A percentile compares a stretch with the other conserved stretches of the same genome.
These are phyloP conservation scores for Erodium texanum DNA, from an alignment of 441 rosid genomes.

Conservation along the genomic window DNA sequence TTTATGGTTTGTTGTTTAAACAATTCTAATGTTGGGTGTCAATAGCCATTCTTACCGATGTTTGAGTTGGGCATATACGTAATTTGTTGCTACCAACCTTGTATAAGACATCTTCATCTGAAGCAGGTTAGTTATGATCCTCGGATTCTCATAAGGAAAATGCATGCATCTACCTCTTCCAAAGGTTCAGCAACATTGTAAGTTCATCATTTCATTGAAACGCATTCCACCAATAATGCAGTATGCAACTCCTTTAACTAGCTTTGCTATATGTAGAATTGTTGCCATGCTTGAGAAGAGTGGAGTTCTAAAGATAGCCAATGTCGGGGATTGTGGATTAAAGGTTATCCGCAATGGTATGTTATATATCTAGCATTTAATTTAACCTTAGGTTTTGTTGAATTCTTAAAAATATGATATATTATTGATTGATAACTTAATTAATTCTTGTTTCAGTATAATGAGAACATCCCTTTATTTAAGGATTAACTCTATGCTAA, in stretches of 20 bases:
- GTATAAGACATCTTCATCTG: slow-evolving; percentile 10
- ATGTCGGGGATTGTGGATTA: slow-evolving; percentile 87
- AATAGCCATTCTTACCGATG: background rate
- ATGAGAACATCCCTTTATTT: too few species aligned
- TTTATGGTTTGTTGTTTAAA: background rate
- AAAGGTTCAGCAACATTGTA: slow-evolving; percentile 86
- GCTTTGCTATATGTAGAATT: slow-evolving; percentile 34
- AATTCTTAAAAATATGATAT: too few species aligned
- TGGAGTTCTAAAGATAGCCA: slow-evolving; percentile 66
- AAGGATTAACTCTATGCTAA: too few species aligned
- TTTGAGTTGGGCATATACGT: background rate
- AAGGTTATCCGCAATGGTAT: slow-evolving; percentile 45
- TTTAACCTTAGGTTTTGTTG: background rate
- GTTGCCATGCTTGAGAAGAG: slow-evolving; percentile 73
- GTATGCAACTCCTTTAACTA: background rate
- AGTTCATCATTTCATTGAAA: slow-evolving; percentile 19
- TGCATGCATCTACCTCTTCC: slow-evolving; percentile 68
- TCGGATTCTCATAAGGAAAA: slow-evolving; percentile 64
- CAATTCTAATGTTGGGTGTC: background rate
- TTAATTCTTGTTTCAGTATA: too few species aligned
- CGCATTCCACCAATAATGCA: background rate
- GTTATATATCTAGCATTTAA: background rate
- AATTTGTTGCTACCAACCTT: slow-evolving; percentile 9
- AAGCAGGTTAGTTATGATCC: slow-evolving; percentile 70
- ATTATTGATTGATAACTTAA: too few species aligned